Evolutionary conservation across 106 monocot genomes (phyloP), one percentile per base, ranked within the genome.

Genomic region (Ottelia alismoides): DNA sequence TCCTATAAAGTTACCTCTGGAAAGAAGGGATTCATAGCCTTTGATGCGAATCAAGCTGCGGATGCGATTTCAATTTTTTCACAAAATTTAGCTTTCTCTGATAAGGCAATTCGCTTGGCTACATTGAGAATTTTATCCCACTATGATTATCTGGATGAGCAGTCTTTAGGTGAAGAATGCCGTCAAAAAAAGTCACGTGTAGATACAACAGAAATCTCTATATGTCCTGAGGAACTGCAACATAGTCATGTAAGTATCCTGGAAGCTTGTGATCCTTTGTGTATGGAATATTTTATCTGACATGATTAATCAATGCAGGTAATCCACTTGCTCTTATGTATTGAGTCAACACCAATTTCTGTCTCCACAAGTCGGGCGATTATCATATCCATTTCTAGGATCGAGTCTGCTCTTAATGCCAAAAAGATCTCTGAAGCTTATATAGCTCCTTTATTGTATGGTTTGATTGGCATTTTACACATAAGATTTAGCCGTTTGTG

Each of bases 61-160:
- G 47, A 53, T 59, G 49, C 68, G 23, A 56, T 85, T 11, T 55
- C 30, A 14, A 49, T 47, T 54, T 83, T 89, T 72, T 53, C 71
- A 31, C 58, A 79, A 56, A 98, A 83, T 67, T 70, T 98, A 52
- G 31, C 69, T 27, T 29, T 60, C 31, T 60, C 82, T 56, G 58
- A 79, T 60, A 98, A 98, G 76, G 53, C 53, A 50, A 47, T 98
- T 58, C 81, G 96, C 14, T 14, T 76, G 29, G 75, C 76, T 49
- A 90, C 96, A 6, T 72, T 98, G 51, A 82, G 74, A 61, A 98
- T 98, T 58, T 55, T 98, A 59, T 89, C 79, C 26, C 76, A 86
- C 65, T 72, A 76, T 80, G 53, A 62, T 27, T 45, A 49, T 63
- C 28, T 69, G 52, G 69, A 70, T 28, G 47, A 31, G 12, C 54